A percentile compares a stretch with the other conserved stretches of the same genome.
These are phyloP conservation scores for Colletotrichum gloeosporioides DNA, from an alignment of 2,329 filamentous ascomycete genomes.

Conservation along the genomic window DNA sequence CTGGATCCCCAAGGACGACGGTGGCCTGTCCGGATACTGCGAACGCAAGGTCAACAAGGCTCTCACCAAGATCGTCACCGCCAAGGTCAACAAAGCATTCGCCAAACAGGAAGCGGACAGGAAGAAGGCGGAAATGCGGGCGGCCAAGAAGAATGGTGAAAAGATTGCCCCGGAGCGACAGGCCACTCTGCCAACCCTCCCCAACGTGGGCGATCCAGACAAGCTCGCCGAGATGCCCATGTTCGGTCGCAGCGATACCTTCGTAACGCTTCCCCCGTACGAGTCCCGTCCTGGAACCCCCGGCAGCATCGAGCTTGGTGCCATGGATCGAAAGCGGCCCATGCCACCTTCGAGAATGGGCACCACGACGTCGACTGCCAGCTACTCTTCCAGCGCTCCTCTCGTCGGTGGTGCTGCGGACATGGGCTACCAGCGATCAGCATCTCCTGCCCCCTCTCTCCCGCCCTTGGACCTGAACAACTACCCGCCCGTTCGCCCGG, in stretches of 20 bases:
- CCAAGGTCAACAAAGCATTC: slow-evolving; percentile 87
- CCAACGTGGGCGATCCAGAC: slow-evolving; percentile 52
- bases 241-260: slow-evolving; percentile 64
- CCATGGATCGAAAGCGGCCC: slow-evolving; percentile 57
- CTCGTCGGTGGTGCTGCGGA: slow-evolving; percentile 64
- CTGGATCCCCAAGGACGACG: slow-evolving; percentile 84
- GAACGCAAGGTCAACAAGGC: slow-evolving; percentile 89
- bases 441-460: slow-evolving; percentile 41
- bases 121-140: slow-evolving; percentile 54
- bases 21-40: slow-evolving; percentile 84
- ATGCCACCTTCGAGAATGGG: slow-evolving; percentile 46
- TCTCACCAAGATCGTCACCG: slow-evolving; percentile 82
- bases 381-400: slow-evolving; percentile 68
- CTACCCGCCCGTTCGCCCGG: slow-evolving; percentile 35
- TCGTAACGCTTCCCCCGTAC: slow-evolving; percentile 67
- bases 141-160: slow-evolving; percentile 58
- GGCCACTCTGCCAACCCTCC: slow-evolving; percentile 72
- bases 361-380: slow-evolving; percentile 64
- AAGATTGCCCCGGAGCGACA: slow-evolving; percentile 56
- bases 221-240: slow-evolving; percentile 64
- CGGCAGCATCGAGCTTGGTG: slow-evolving; percentile 56
- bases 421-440: slow-evolving; percentile 58
- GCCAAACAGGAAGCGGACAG: slow-evolving; percentile 75
- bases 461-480: slow-evolving; percentile 34
- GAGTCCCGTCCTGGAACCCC: slow-evolving; percentile 63